Conservation (phyloP, 2,329 filamentous ascomycete genomes). For the Zymoseptoria ardabiliae region DNA sequence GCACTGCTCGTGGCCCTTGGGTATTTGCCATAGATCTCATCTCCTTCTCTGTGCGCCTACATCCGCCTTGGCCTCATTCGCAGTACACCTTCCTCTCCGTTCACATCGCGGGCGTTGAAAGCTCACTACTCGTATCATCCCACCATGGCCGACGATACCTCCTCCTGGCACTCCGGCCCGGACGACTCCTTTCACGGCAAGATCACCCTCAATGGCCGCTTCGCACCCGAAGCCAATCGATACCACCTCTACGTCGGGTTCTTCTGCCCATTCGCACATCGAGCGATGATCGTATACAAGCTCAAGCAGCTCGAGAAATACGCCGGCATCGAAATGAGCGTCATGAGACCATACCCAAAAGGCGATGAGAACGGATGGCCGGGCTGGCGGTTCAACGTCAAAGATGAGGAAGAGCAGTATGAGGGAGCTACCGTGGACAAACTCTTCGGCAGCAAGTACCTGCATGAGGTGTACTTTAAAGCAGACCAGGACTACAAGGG, state of each 20-base stretch:
- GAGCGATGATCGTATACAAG: slow-evolving; percentile 50
- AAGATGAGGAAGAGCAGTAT: slow-evolving; percentile 40
- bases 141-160: slow-evolving; percentile 7
- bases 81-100: neutral
- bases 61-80: neutral
- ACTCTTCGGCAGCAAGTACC: slow-evolving; percentile 44
- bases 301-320: slow-evolving; percentile 51
- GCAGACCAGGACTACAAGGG: slow-evolving; percentile 55
- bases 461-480: slow-evolving; percentile 52
- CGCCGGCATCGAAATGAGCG: slow-evolving; percentile 44
- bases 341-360: slow-evolving; percentile 61
- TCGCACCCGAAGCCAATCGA: slow-evolving; percentile 44
- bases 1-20: neutral
- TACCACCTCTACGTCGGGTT: slow-evolving; percentile 54
- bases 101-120: no score
- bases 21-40: neutral
- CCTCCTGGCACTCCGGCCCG: slow-evolving; percentile 26
- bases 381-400: slow-evolving; percentile 51
- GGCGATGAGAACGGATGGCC: slow-evolving; percentile 57
- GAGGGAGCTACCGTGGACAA: slow-evolving; percentile 51
- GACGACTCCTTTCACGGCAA: slow-evolving; percentile 47
- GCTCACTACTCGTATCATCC: neutral
- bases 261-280: slow-evolving; percentile 60
- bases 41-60: neutral
- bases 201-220: slow-evolving; percentile 41